Evolutionary conservation across 2,329 filamentous ascomycete genomes (phyloP).

Genomic region (Fusarium aywerte): DNA sequence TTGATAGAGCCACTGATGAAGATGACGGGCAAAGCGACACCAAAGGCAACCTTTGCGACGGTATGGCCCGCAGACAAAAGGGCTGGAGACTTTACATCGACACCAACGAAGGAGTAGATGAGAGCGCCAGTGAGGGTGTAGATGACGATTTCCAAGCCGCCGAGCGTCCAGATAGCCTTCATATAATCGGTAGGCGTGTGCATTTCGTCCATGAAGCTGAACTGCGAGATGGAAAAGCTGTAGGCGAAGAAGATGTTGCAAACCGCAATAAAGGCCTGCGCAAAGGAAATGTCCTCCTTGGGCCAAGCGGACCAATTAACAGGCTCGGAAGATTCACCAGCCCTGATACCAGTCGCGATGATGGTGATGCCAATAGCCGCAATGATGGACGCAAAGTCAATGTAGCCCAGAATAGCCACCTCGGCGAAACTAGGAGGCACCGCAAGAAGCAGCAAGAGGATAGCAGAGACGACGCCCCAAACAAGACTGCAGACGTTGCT

Average conservation of each 20-base stretch:
- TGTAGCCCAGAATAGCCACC: slow-evolving; percentile 42
- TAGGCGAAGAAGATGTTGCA: slow-evolving; percentile 76
- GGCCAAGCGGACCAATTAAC: slow-evolving; percentile 53
- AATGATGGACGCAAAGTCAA: slow-evolving; percentile 49
- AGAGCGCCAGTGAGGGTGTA: slow-evolving; percentile 72
- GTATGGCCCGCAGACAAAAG: slow-evolving; percentile 67
- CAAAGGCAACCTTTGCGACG: slow-evolving; percentile 53
- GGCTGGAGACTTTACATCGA: slow-evolving; percentile 69
- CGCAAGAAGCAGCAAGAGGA: slow-evolving; percentile 54
- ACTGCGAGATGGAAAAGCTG: slow-evolving; percentile 59
- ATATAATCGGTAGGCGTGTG: slow-evolving; percentile 54
- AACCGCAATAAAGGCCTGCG: slow-evolving; percentile 66
- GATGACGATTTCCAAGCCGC: slow-evolving; percentile 67
- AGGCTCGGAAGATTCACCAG: slow-evolving; percentile 19
- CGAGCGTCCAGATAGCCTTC: slow-evolving; percentile 67
- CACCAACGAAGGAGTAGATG: slow-evolving; percentile 73
- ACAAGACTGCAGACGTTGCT: slow-evolving; percentile 57
- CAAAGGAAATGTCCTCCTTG: slow-evolving; percentile 55
- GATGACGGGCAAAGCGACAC: slow-evolving; percentile 72
- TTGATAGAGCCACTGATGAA: slow-evolving; percentile 73
- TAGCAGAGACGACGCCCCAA: slow-evolving; percentile 54
- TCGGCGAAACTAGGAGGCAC: slow-evolving; percentile 56
- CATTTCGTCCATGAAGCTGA: slow-evolving; percentile 60
- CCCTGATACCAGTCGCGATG: slow-evolving; percentile 65
- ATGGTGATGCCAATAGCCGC: slow-evolving; percentile 71